Base-by-base conservation (phyloP, 2,329 filamentous ascomycete genomes). In the Furcasterigmium furcatum region DNA sequence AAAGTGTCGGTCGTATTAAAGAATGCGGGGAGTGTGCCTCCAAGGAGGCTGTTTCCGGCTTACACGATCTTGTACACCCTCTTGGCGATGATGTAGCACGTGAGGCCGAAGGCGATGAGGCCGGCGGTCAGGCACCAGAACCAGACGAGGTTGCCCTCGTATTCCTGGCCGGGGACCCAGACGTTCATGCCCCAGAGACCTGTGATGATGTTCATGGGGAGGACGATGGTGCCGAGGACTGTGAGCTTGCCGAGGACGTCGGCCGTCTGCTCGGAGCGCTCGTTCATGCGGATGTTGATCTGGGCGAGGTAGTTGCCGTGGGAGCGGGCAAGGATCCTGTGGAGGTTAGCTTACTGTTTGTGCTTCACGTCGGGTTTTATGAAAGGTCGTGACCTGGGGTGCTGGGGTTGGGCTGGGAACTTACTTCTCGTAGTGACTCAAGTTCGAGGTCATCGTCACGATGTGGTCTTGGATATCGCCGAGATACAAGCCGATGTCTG, bases 391-490 rank as follows among this genome's bases (percentile, higher is more conserved):
- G n/a, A n/a, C n/a, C n/a, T n/a, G n/a, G n/a, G n/a, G n/a, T n/a
- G n/a, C n/a, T n/a, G n/a, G n/a, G n/a, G n/a, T n/a, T n/a, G n/a
- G n/a, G n/a, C n/a, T n/a, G 12, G 14, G 25, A 16, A 74, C 84
- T 59, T 74, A 94, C 88, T 91, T 95, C 68, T 99, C 94, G 60
- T 97, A 97, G 63, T 99, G 94, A 54, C 85, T 87, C 60, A 99
- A 70, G 62, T 97, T 99, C 43, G 87, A 88, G 30, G 92, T 97
- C 94, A 99, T 99, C 52, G 94, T 99, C 56, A 99, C 85, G 56
- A 99, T 97, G 64, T 99, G 94, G 71, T 99, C 94, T 66, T 99
- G 94, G 52, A 99, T 99, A 71, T 99, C 94, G 51, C 94, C 94
- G 47, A 99, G 73, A 67, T 97, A 99, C 44, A 99, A 70, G n/a